These are phyloP conservation scores for Nepenthes alata DNA, from an alignment of 179 eudicot genomes.

Conservation along the genomic window DNA sequence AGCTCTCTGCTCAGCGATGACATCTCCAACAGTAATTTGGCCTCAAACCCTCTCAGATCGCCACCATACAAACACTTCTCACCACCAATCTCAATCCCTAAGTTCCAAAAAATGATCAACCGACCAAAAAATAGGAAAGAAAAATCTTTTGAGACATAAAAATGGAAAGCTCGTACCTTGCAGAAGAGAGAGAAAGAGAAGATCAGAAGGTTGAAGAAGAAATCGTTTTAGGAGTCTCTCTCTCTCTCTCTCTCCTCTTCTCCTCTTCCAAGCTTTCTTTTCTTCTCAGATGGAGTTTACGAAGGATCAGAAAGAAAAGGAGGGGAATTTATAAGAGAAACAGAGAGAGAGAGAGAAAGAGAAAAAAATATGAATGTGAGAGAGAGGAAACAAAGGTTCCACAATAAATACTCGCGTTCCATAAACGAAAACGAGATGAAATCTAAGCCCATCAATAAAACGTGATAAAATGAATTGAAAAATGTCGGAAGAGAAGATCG, in stretches of 20 bases:
- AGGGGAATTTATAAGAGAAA: conserved; percentile 18
- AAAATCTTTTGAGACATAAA: not conserved
- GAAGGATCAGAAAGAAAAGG: conserved; percentile 21
- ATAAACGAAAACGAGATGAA: conserved; percentile 5
- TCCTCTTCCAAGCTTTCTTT: conserved; percentile 13
- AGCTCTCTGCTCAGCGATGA: conserved; percentile 60
- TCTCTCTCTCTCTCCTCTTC: conserved; percentile 9
- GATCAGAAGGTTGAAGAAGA: not conserved
- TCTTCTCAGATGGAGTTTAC: conserved; percentile 14
- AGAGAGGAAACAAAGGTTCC: too few relatives aligned
- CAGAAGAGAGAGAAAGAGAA: not conserved
- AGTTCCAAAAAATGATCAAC: conserved; percentile 1
- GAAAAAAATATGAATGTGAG: too few relatives aligned
- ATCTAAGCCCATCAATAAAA: not conserved
- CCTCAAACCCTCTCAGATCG: conserved; percentile 20
- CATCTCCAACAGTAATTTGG: conserved; percentile 18
- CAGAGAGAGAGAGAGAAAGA: conserved; percentile 3
- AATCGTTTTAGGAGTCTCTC: not conserved
- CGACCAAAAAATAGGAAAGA: not conserved
- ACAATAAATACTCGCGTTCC: too few relatives aligned
- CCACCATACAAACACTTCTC: not conserved
- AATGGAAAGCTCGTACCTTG: not conserved
- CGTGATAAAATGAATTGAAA: too few relatives aligned
- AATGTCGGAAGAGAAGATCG: too few relatives aligned
- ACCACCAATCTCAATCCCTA: conserved; percentile 15